phyloP scores from a whole-genome alignment of 208 protist species.

The Crithidia brevicula region DNA sequence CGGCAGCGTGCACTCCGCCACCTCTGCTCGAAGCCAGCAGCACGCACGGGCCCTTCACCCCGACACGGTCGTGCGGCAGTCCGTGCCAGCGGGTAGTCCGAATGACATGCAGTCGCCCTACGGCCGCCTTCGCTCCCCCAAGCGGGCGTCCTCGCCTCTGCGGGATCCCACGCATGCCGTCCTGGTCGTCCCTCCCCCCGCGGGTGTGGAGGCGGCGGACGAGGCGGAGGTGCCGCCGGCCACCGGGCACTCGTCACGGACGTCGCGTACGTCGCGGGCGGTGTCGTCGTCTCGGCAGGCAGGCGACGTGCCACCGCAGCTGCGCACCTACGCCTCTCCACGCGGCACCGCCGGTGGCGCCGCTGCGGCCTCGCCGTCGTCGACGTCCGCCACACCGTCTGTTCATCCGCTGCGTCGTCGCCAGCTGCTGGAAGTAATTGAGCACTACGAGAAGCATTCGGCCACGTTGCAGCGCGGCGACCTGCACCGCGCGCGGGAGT shows the following conservation, averaged over 20 bases:
- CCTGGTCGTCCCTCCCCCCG: conserved; percentile 9
- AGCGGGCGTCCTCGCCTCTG: conserved; percentile 20
- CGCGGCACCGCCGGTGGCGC: conserved; percentile 19
- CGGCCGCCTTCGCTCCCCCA: conserved; percentile 22
- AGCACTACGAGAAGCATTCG: conserved; percentile 33
- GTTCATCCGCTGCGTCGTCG: conserved; percentile 25
- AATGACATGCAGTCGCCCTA: conserved; percentile 33
- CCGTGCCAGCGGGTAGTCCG: conserved; percentile 10
- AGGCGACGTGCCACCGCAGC: conserved; percentile 14
- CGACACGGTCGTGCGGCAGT: conserved; percentile 22
- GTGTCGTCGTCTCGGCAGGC: background rate
- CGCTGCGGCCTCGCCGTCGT: background rate
- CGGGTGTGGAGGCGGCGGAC: conserved; percentile 3
- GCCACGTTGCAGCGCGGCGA: conserved; percentile 26
- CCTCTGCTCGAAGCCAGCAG: conserved; percentile 8
- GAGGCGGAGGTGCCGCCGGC: background rate
- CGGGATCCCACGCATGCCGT: conserved; percentile 16
- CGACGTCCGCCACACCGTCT: background rate
- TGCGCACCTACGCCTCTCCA: conserved; percentile 32
- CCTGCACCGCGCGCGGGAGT: conserved; percentile 39
- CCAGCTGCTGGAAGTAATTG: conserved; percentile 45
- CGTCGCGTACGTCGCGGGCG: conserved; percentile 4
- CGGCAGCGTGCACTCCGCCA: background rate
- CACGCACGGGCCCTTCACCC: conserved; percentile 21
- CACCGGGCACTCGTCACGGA: conserved; percentile 8